Base-by-base conservation (phyloP, 1,139 yeast genomes). In the Candida frijolesensis region DNA sequence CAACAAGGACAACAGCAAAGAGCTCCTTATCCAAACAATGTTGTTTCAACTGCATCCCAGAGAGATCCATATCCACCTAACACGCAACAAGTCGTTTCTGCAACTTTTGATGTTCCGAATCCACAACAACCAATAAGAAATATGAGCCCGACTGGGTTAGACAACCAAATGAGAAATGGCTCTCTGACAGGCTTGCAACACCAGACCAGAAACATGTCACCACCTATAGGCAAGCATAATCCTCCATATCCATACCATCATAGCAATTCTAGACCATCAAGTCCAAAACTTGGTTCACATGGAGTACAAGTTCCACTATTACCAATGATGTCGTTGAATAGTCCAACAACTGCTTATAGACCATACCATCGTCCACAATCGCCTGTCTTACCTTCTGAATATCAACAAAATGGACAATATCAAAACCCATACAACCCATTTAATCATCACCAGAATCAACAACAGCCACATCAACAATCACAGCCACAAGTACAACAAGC, bases 1-100 rank as follows among this genome's bases (percentile, higher is more conserved):
- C 42, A 39, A 39, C 42, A 39, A 39, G 42, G 30, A 38, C 42
- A 38, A 38, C 42, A 19, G 16, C 42, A 19, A 38, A 38, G 42
- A 14, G 18, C 4, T 38, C 42, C 42, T 34, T 34, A 43, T 43
- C n/a, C 39, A 32, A 32, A 32, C 14, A 11, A 6, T 11, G 35
- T 7, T 32, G 12, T 6, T n/a, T 14, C 14, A 32, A 14, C 15
- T 12, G 11, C 14, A 32, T 7, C 35, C 12, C 14, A 32, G 12
- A 32, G 15, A 32, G 35, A n/a, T 32, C 35, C 35, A 4, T 32
- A 32, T 32, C 7, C 35, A 32, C 2, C 14, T 32, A 14, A 12
- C 35, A 32, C 4, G 12, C 14, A 30, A 44, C 22, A 14, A 22
- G 48, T 34, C 33, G 29, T 22, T 15, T 42, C 5, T 9, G 47